Conservation (phyloP, 2,329 filamentous ascomycete genomes). For the Sarocladium strictum region DNA sequence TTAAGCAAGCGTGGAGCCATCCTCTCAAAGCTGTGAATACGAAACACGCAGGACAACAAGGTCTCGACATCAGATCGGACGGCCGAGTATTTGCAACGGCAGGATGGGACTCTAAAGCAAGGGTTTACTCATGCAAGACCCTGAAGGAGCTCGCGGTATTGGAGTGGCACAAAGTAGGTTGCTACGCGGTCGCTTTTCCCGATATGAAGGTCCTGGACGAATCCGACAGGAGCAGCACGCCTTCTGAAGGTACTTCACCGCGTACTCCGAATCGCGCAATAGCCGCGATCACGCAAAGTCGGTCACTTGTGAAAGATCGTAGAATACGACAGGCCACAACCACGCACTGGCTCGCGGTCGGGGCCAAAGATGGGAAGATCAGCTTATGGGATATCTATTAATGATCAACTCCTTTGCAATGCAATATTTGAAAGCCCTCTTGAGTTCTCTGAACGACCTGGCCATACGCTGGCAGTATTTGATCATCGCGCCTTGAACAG, state of each 20-base stretch:
- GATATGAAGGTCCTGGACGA: slow-evolving; percentile 22
- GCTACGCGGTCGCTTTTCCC: slow-evolving; percentile 75
- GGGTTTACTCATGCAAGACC: slow-evolving; percentile 75
- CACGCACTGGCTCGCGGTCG: slow-evolving; percentile 84
- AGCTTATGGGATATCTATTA: slow-evolving; percentile 93
- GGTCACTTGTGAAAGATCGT: slow-evolving; percentile 50
- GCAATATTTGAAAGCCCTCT: too few relatives aligned
- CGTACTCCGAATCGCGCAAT: slow-evolving; percentile 16
- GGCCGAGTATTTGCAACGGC: slow-evolving; percentile 81
- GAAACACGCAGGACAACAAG: slow-evolving; percentile 86
- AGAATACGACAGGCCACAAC: slow-evolving; percentile 57
- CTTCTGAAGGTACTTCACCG: background rate
- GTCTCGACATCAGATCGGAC: slow-evolving; percentile 70
- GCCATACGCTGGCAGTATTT: too few relatives aligned
- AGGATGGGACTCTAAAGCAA: slow-evolving; percentile 79
- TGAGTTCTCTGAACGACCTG: too few relatives aligned
- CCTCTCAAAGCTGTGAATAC: slow-evolving; percentile 64
- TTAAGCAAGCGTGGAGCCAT: slow-evolving; percentile 29
- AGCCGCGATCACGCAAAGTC: slow-evolving; percentile 11
- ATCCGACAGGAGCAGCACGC: background rate
- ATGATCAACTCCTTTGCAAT: slow-evolving; percentile 3
- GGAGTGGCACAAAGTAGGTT: slow-evolving; percentile 89
- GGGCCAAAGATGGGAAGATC: slow-evolving; percentile 91
- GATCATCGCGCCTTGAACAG: background rate
- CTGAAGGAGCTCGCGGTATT: slow-evolving; percentile 85